phyloP scores from a whole-genome alignment of 345 rosid genomes.

The Hibiscus mutabilis region DNA sequence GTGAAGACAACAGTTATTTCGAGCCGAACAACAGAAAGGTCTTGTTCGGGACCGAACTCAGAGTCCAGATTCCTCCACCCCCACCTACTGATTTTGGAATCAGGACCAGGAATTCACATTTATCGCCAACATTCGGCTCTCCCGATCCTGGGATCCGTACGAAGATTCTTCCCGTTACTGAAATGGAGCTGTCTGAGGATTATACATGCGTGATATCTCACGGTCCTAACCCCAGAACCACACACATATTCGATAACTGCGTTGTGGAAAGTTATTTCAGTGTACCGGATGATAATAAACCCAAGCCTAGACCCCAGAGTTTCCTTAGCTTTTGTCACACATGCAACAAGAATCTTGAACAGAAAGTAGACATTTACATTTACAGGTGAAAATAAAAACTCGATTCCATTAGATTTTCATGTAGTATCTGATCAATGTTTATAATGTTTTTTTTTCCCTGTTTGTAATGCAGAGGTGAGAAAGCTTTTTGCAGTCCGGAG shows the following conservation, averaged over 20 bases:
- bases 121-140: slow-evolving; percentile 19
- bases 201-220: slow-evolving; percentile 72
- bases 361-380: slow-evolving; percentile 50
- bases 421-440: neutral
- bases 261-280: slow-evolving; percentile 39
- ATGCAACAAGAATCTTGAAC: slow-evolving; percentile 72
- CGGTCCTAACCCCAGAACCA: slow-evolving; percentile 74
- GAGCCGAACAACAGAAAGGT: slow-evolving; percentile 40
- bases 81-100: slow-evolving; percentile 46
- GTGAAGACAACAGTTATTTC: slow-evolving; percentile 6
- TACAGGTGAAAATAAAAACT: slow-evolving; percentile 47
- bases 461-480: slow-evolving; percentile 63
- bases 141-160: slow-evolving; percentile 20
- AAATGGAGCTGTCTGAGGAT: slow-evolving; percentile 79
- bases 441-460: neutral
- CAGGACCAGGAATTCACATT: slow-evolving; percentile 29
- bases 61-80: slow-evolving; percentile 45
- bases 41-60: slow-evolving; percentile 45
- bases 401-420: neutral
- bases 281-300: slow-evolving; percentile 15
- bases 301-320: slow-evolving; percentile 13
- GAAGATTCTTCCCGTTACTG: slow-evolving; percentile 35
- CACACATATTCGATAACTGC: slow-evolving; percentile 75
- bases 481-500: slow-evolving; percentile 73
- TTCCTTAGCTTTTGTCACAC: slow-evolving; percentile 62